phyloP scores from a whole-genome alignment of 352 stramenopile genomes.

The Halophytophthora batemanensis region DNA sequence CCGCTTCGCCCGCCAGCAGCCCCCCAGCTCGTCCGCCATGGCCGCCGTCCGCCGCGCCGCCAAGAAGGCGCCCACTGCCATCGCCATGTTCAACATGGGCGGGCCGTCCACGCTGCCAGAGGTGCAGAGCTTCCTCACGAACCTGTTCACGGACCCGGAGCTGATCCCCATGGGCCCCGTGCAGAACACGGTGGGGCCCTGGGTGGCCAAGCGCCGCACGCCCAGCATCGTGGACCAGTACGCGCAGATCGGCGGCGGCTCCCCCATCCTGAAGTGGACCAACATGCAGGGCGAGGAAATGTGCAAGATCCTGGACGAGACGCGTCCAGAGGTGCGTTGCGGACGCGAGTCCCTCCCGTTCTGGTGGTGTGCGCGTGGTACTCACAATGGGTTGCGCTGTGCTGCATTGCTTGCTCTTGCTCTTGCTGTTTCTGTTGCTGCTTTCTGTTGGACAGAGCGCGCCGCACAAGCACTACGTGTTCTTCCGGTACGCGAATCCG shows the following conservation, averaged over 20 bases:
- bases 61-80: slow-evolving; percentile 58
- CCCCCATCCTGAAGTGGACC: slow-evolving; percentile 97
- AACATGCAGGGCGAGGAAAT: slow-evolving; percentile 93
- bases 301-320: slow-evolving; percentile 86
- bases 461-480: slow-evolving; percentile 95
- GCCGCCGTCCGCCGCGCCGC: slow-evolving; percentile 19
- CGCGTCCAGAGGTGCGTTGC: slow-evolving; percentile 67
- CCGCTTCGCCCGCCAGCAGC: slow-evolving; percentile 3
- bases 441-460: slow-evolving; percentile 40
- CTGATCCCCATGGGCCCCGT: slow-evolving; percentile 96
- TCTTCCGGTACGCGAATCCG: slow-evolving; percentile 98
- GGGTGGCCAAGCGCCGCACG: slow-evolving; percentile 84
- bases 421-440: slow-evolving; percentile 2
- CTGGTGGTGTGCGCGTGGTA: neutral
- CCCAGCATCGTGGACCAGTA: slow-evolving; percentile 96
- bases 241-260: slow-evolving; percentile 95
- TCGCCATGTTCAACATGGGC: slow-evolving; percentile 97
- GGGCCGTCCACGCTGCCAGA: slow-evolving; percentile 93
- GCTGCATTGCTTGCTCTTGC: neutral
- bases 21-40: slow-evolving; percentile 9
- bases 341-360: slow-evolving; percentile 1
- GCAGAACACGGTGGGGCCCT: slow-evolving; percentile 81
- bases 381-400: neutral
- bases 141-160: slow-evolving; percentile 98
- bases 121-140: slow-evolving; percentile 97